These are phyloP conservation scores for Davidsoniella virescens DNA, from an alignment of 2,329 filamentous ascomycete genomes.

Conservation along the genomic window DNA sequence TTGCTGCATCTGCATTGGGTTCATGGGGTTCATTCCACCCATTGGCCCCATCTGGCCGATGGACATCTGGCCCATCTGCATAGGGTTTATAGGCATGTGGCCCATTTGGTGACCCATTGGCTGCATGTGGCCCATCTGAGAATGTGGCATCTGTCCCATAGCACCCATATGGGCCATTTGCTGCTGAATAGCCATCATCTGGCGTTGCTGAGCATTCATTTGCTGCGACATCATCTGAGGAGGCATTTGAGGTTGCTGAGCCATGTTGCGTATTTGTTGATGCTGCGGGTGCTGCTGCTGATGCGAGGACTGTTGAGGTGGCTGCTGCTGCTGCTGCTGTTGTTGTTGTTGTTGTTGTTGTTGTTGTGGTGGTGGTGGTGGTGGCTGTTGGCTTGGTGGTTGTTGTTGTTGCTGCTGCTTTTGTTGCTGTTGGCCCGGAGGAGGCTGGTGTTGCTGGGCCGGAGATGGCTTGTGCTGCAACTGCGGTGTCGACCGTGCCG, in stretches of 20 bases:
- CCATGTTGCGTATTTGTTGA: conserved; percentile 11
- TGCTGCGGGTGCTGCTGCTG: conserved; percentile 6
- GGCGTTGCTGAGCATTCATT: conserved; percentile 9
- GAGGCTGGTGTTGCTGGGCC: background rate
- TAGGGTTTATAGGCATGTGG: conserved; percentile 12
- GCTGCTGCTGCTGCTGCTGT: conserved; percentile 3
- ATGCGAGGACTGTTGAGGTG: background rate
- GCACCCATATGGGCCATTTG: conserved; percentile 10
- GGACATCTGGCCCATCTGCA: conserved; percentile 10
- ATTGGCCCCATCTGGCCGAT: conserved; percentile 8
- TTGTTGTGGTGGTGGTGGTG: conserved; percentile 4
- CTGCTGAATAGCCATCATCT: conserved; percentile 12
- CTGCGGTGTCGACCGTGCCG: conserved; percentile 5
- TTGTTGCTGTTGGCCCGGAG: background rate
- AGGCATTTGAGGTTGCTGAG: conserved; percentile 8
- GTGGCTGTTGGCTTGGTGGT: background rate
- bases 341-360: conserved; percentile 1
- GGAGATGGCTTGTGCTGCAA: background rate
- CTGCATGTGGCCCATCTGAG: conserved; percentile 10
- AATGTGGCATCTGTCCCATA: conserved; percentile 10
- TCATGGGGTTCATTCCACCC: conserved; percentile 9
- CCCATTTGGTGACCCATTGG: conserved; percentile 10
- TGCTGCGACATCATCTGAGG: conserved; percentile 9
- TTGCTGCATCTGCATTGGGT: conserved; percentile 10
- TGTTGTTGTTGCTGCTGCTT: conserved; percentile 1